phyloP scores from a whole-genome alignment of 1,284 basidiomycete genomes.

The Phellinidium pouzarii region DNA sequence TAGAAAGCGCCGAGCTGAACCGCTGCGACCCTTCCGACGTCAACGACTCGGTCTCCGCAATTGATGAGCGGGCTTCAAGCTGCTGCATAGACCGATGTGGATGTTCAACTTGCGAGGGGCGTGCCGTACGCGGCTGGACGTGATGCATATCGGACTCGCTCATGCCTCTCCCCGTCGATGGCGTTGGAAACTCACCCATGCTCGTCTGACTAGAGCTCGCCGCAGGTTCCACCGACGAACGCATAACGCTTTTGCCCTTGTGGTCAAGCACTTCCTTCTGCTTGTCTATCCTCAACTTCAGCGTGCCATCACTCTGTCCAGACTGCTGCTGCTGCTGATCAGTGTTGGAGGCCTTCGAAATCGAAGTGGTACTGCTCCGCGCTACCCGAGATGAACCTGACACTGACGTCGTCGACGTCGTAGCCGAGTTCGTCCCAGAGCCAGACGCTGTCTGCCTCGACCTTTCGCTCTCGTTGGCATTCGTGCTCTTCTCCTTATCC shows the following conservation, averaged over 20 bases:
- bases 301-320: background rate
- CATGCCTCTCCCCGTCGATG: constrained; percentile 3
- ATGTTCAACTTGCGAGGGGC: background rate
- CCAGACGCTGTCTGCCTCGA: constrained; percentile 10
- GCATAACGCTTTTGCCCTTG: constrained; percentile 21
- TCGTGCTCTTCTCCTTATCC: constrained; percentile 34
- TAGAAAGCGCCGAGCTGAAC: constrained; percentile 16
- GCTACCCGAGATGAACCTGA: constrained; percentile 1
- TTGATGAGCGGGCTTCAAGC: constrained; percentile 3
- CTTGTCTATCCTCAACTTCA: constrained; percentile 19
- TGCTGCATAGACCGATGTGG: background rate
- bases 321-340: background rate
- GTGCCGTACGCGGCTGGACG: background rate
- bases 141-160: constrained; percentile 4
- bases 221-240: constrained; percentile 5
- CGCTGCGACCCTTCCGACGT: constrained; percentile 16
- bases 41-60: constrained; percentile 13
- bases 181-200: background rate
- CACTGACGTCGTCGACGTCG: constrained; percentile 11
- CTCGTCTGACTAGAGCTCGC: constrained; percentile 7
- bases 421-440: constrained; percentile 8
- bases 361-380: background rate
- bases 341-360: background rate
- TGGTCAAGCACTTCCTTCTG: constrained; percentile 8
- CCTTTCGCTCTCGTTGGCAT: background rate